Evolutionary conservation across 768 basidiomycete species (phyloP).

Genomic region (Boletus patriciae): DNA sequence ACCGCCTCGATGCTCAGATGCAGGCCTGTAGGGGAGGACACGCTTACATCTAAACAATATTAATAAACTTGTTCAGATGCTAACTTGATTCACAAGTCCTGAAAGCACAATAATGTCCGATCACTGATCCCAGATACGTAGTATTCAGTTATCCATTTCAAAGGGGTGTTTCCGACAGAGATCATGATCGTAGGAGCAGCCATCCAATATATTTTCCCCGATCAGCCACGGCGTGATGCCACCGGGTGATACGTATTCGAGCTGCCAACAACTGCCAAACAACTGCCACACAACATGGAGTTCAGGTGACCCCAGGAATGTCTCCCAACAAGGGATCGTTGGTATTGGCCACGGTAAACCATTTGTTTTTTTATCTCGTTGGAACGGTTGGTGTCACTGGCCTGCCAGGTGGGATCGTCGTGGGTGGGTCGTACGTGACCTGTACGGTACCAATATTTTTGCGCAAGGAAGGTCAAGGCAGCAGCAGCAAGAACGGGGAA

Average conservation of each 20-base stretch:
- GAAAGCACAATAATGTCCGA: background rate
- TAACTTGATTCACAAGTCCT: background rate
- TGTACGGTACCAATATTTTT: no score
- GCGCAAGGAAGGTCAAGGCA: no score
- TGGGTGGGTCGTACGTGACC: no score
- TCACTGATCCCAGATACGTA: background rate
- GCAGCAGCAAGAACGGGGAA: no score
- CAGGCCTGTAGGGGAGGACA: background rate
- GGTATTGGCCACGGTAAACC: conserved; percentile 31
- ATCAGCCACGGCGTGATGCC: no score
- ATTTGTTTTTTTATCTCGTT: conserved; percentile 29
- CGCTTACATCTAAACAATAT: background rate
- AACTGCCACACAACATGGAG: conserved; percentile 55
- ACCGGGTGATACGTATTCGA: conserved; percentile 39
- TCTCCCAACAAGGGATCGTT: conserved; percentile 36
- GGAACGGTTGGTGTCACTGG: conserved; percentile 9
- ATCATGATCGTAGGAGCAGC: no score
- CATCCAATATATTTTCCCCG: background rate
- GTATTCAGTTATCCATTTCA: background rate
- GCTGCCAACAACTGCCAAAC: conserved; percentile 48
- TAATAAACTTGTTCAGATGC: background rate
- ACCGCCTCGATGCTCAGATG: no score
- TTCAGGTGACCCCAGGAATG: conserved; percentile 33
- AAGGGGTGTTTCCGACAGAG: background rate
- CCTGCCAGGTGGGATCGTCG: background rate